Conservation (phyloP, 495 filamentous ascomycete genomes). For the Neurospora terricola region DNA sequence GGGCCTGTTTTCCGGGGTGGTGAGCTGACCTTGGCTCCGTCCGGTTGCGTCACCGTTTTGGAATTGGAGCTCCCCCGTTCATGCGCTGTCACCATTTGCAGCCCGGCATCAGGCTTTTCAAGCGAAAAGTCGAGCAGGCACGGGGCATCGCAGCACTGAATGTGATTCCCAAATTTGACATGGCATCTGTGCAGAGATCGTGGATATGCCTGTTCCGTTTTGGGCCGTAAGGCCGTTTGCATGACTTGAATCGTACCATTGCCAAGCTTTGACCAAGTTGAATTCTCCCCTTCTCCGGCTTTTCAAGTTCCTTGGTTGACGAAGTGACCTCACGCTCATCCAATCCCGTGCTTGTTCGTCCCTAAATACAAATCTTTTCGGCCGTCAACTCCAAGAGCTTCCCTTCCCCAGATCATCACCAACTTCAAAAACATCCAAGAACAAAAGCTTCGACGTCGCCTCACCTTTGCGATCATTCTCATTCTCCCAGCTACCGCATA, state of each 20-base stretch:
- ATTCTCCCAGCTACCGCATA: background rate
- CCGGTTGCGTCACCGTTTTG: background rate
- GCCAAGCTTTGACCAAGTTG: background rate
- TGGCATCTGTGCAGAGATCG: background rate
- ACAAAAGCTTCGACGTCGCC: background rate
- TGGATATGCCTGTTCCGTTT: background rate
- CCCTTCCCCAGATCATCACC: background rate
- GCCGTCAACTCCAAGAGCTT: background rate
- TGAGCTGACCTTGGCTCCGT: background rate
- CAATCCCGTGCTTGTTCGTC: background rate
- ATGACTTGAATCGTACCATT: background rate
- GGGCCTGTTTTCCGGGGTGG: background rate
- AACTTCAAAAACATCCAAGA: background rate
- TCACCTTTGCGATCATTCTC: background rate
- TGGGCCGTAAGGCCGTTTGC: background rate
- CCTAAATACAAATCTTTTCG: background rate
- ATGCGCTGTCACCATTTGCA: background rate
- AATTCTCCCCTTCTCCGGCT: background rate
- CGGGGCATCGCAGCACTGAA: background rate
- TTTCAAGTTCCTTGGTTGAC: background rate
- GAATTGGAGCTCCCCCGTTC: background rate
- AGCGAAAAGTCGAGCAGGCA: background rate
- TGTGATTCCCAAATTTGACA: background rate
- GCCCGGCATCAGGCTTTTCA: background rate
- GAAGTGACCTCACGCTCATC: background rate